Percentiles rank a stretch among this genome's conserved stretches.
Evolutionary conservation across 2,329 filamentous ascomycete species (phyloP).

Genomic region (Elsinoe fawcettii): DNA sequence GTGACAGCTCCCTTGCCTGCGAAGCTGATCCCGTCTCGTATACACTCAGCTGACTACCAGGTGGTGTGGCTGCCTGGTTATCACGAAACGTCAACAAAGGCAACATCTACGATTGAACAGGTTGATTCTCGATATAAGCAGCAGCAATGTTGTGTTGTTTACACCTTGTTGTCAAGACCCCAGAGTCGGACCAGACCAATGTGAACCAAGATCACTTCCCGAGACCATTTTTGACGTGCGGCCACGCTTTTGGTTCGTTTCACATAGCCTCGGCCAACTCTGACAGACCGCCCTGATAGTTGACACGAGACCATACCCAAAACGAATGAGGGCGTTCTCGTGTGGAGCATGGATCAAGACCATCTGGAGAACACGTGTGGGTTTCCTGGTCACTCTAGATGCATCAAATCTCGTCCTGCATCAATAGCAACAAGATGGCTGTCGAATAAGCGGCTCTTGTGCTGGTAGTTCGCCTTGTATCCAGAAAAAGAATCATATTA

Average conservation of each 20-base stretch:
- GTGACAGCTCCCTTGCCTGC: background rate
- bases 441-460: conserved; percentile 1
- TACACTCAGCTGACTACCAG: conserved; percentile 11
- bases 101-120: background rate
- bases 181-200: conserved; percentile 5
- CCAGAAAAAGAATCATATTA: background rate
- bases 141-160: conserved; percentile 7
- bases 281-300: conserved; percentile 9
- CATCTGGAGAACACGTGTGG: conserved; percentile 7
- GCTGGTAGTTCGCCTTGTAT: no score
- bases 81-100: conserved; percentile 7
- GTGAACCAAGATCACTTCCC: conserved; percentile 7
- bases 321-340: background rate
- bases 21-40: background rate
- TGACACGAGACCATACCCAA: conserved; percentile 8
- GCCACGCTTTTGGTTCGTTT: conserved; percentile 8
- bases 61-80: background rate
- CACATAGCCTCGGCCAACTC: conserved; percentile 11
- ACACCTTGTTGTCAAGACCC: background rate
- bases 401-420: conserved; percentile 1
- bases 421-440: conserved; percentile 8
- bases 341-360: conserved; percentile 5
- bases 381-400: background rate
- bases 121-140: background rate
- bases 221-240: conserved; percentile 7